Base-by-base conservation (phyloP, 257 asterid genomes). In the Leonotis leonurus region DNA sequence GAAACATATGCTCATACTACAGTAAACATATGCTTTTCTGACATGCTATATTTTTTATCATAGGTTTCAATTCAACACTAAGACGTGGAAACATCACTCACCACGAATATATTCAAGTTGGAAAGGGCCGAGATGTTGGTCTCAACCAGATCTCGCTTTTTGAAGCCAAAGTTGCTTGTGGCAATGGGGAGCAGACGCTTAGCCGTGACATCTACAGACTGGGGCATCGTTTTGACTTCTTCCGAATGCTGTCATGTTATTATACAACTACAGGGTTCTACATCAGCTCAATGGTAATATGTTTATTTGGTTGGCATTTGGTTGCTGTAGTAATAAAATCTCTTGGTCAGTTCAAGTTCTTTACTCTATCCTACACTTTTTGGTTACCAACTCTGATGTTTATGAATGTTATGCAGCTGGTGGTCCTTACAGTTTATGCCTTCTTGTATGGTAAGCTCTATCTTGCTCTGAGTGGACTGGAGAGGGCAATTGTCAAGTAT, bases 141-240 rank as follows among this genome's bases (percentile, higher is more conserved):
- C 90, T 90, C 61, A 90, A 90, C 79, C 97, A 90, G 72, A 90
- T 90, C 69, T 87, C 97, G 51, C 96, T 90, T 60, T 90, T 90
- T 73, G 97, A 90, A 76, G 97, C 97, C 60, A 90, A 90, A 81
- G 97, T 87, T 65, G 95, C 97, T 8, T 90, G 97, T 71, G 97
- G 97, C 60, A 90, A 90, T 62, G 97, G 96, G 69, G 97, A 90
- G 79, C 97, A 90, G 85, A 80, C 85, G 5, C 93, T 90, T 60
- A 87, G 96, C 77, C 96, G 97, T 68, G 97, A 90, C 69, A 64
- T 90, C 70, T 90, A 90, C 87, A 80, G 97, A 83, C 69, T 90
- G 75, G 97, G 97, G 8, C 97, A 90, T 65, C 96, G 97, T 59
- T 90, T 90, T 58, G 97, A 90, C 77, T 90, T 90, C 86, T 90